phyloP scores from a whole-genome alignment of 1,284 basidiomycete species.

The Cutaneotrichosporon daszewskae region DNA sequence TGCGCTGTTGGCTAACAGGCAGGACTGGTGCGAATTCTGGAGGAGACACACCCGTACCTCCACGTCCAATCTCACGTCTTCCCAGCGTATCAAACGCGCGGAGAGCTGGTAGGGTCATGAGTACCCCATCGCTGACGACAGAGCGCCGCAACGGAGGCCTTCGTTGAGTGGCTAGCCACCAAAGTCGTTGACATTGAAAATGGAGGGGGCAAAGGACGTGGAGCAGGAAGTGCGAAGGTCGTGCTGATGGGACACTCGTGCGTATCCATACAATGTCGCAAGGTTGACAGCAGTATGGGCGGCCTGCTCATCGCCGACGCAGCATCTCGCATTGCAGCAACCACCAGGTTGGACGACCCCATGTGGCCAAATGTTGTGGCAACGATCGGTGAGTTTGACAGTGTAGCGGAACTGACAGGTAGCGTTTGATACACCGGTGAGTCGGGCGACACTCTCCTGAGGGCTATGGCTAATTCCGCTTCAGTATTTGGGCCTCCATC shows the following conservation, averaged over 20 bases:
- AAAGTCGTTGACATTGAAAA: constrained; percentile 73
- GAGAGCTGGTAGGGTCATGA: constrained; percentile 62
- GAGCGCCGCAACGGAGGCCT: constrained; percentile 71
- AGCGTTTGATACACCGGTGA: constrained; percentile 84
- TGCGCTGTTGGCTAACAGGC: constrained; percentile 28
- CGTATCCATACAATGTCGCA: constrained; percentile 15
- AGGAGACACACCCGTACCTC: constrained; percentile 49
- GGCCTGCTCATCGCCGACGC: constrained; percentile 81
- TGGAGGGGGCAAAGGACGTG: constrained; percentile 57
- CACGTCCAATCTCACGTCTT: constrained; percentile 71
- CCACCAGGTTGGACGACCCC: constrained; percentile 30
- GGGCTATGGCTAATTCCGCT: too few relatives aligned
- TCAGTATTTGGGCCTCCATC: constrained; percentile 81
- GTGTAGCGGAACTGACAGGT: constrained; percentile 30
- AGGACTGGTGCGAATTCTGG: constrained; percentile 68
- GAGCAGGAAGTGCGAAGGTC: constrained; percentile 71
- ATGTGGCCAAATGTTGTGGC: constrained; percentile 46
- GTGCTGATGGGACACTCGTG: constrained; percentile 88
- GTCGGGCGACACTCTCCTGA: not conserved
- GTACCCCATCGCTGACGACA: constrained; percentile 35
- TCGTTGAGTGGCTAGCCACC: constrained; percentile 82
- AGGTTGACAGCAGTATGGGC: constrained; percentile 63
- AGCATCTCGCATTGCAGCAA: constrained; percentile 61
- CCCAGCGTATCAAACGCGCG: constrained; percentile 88
- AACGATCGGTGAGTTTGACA: constrained; percentile 29